Percentiles rank a stretch among this genome's conserved stretches.
These are phyloP conservation scores for Phytophthora fragariae DNA, from an alignment of 352 stramenopile species.

Conservation along the genomic window DNA sequence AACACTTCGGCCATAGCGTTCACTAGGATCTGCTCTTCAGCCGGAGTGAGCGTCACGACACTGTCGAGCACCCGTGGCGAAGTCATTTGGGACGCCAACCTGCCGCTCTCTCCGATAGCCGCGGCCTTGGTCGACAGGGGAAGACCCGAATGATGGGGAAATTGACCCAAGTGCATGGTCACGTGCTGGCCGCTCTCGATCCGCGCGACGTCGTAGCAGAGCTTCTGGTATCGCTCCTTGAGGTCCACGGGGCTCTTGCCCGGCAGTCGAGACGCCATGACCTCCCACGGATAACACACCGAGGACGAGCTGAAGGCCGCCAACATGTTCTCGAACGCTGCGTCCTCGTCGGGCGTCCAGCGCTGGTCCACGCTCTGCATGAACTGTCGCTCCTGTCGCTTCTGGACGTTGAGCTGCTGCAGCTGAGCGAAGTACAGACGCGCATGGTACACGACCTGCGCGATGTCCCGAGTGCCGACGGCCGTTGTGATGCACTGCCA, in stretches of 20 bases:
- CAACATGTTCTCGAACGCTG: slow-evolving; percentile 71
- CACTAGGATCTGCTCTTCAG: slow-evolving; percentile 62
- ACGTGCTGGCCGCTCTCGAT: slow-evolving; percentile 76
- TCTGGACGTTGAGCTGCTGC: slow-evolving; percentile 49
- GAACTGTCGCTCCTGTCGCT: slow-evolving; percentile 52
- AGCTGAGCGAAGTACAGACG: slow-evolving; percentile 63
- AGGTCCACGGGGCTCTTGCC: slow-evolving; percentile 62
- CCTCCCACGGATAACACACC: slow-evolving; percentile 67
- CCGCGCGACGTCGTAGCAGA: slow-evolving; percentile 76
- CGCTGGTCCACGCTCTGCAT: slow-evolving; percentile 64
- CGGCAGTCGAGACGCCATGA: slow-evolving; percentile 60
- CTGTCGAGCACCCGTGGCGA: slow-evolving; percentile 50
- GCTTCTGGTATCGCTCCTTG: slow-evolving; percentile 76
- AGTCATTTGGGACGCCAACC: slow-evolving; percentile 27
- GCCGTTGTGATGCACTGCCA: slow-evolving; percentile 70
- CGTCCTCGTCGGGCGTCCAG: slow-evolving; percentile 75
- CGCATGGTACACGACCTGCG: slow-evolving; percentile 58
- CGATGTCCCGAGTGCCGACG: slow-evolving; percentile 58
- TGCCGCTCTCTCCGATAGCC: slow-evolving; percentile 19
- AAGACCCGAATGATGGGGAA: slow-evolving; percentile 26
- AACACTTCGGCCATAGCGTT: slow-evolving; percentile 59
- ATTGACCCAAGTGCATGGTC: slow-evolving; percentile 59
- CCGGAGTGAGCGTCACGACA: slow-evolving; percentile 58
- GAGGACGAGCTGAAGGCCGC: slow-evolving; percentile 43
- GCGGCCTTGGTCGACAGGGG: slow-evolving; percentile 19